Base-by-base conservation (phyloP, 2,329 filamentous ascomycete genomes). In the Aureobasidium sp. region DNA sequence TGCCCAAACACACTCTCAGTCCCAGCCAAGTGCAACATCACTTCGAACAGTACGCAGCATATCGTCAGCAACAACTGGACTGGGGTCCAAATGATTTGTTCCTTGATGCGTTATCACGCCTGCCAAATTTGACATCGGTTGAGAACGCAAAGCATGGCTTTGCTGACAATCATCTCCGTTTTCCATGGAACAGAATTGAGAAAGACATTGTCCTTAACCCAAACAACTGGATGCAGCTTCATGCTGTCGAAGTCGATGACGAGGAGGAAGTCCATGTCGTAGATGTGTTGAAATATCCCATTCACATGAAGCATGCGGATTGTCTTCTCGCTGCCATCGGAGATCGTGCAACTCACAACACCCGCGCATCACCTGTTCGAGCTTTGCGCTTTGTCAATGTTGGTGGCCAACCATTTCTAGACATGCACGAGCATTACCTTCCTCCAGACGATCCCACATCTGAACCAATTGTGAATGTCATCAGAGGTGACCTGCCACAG, bases 221-320 rank as follows among this genome's bases (percentile, higher is more conserved):
- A 11, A 53, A 67, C 34, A 63, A 66, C 39, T 69, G 63, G 65
- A 65, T 66, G 36, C 50, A 65, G 41, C 64, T 42, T 6, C 29
- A 50, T 8, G 47, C 47, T 14, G 47, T 60, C 10, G 57, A 60
- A 14, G 47, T 42, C 1, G 57, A 60, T 13, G 57, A 53, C n/a
- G 53, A 57, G 1, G 50, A 54, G 29, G 49, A 61, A 13, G 62
- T 62, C 11, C 62, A 63, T 21, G 42, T 49, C 16, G 16, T 50
- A 16, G 57, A 60, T n/a, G n/a, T 34, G 25, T 11, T 51, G 7
- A 44, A 34, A n/a, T 13, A 42, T 32, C 45, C 45, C 11, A 44
- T 60, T 4, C 47, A 60, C 32, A 61, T 61, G 59, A 44, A 48
- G 37, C 59, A 61, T 25, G 39, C 37, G 3, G 37, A 37, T 29